Evolutionary conservation across 2,329 filamentous ascomycete genomes (phyloP), one percentile per base, ranked within the genome.

Genomic region (Trichoderma koningiopsis): DNA sequence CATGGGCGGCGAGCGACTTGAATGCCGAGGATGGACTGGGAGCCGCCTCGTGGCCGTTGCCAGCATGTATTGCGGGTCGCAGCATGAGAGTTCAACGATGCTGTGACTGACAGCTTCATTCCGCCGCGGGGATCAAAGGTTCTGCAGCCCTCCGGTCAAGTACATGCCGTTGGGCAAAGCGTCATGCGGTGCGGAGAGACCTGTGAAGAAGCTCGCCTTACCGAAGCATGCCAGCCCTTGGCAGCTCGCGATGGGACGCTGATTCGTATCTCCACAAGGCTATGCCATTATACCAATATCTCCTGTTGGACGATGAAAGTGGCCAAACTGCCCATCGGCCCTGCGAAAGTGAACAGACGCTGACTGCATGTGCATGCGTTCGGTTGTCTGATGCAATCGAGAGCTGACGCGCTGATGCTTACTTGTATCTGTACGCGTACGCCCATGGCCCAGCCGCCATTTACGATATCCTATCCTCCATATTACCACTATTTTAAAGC

Each of bases 311-410:
- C 27, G 37, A 29, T 35, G 29, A 43, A 57, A 52, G 29, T 37
- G 53, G 63, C 24, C 63, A 40, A 66, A 66, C 40, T 27, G n/a
- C 29, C 31, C n/a, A 68, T 29, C 31, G 31, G 24, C 29, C 56
- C 37, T 5, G 43, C 24, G 27, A 52, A 24, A 35, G 35, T 19
- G 47, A 61, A 66, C 55, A 43, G 55, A 66, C 24, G 57, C 65
- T 61, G 57, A 68, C 65, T 61, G 56, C 65, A 68, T 61, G 53
- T 66, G 65, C 65, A 68, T 68, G 65, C 65, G 33, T 68, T 24
- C 11, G 43, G 56, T 35, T 22, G 49, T 68, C 33, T 33, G 24
- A 68, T 61, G 65, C 57, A 68, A 52, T 61, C 57, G 57, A 68
- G 57, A 68, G 65, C 43, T 68, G 65, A 68, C 57, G 43, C 33